These are phyloP conservation scores for Phytophthora pluvialis DNA, from an alignment of 352 stramenopile species.

Conservation along the genomic window DNA sequence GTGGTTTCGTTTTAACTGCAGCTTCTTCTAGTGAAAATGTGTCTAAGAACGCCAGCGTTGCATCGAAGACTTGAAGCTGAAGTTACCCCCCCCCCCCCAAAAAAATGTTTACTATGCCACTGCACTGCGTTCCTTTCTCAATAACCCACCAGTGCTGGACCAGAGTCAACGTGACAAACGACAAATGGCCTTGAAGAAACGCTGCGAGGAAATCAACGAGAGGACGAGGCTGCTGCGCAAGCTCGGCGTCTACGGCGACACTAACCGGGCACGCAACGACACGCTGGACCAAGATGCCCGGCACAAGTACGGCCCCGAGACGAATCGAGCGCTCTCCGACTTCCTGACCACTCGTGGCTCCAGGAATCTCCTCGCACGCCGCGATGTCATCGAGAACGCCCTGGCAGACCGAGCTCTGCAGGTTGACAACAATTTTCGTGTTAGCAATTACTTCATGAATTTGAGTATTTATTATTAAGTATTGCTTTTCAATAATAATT, in stretches of 20 bases:
- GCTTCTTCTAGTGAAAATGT: no score
- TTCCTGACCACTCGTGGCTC: constrained; percentile 45
- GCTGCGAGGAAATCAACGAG: constrained; percentile 15
- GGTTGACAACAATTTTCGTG: background rate
- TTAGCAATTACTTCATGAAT: no score
- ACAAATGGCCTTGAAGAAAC: background rate
- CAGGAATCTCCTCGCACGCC: constrained; percentile 37
- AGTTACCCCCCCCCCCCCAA: no score
- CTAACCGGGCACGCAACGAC: constrained; percentile 27
- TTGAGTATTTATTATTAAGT: no score
- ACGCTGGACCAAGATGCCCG: no score
- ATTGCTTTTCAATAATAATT: background rate
- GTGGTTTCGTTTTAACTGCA: no score
- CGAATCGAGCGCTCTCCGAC: constrained; percentile 43
- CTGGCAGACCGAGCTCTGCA: constrained; percentile 23
- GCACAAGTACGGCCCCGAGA: constrained; percentile 35
- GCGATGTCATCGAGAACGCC: constrained; percentile 53
- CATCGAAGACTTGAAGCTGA: no score
- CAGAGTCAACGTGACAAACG: no score
- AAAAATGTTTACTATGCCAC: no score
- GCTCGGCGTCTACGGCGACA: constrained; percentile 28
- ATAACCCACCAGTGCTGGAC: no score
- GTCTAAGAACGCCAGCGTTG: no score
- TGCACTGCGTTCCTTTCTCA: no score
- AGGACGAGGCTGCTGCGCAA: constrained; percentile 38